Evolutionary conservation across 2,329 filamentous ascomycete species (phyloP).

Genomic region (Coleophoma crateriformis): DNA sequence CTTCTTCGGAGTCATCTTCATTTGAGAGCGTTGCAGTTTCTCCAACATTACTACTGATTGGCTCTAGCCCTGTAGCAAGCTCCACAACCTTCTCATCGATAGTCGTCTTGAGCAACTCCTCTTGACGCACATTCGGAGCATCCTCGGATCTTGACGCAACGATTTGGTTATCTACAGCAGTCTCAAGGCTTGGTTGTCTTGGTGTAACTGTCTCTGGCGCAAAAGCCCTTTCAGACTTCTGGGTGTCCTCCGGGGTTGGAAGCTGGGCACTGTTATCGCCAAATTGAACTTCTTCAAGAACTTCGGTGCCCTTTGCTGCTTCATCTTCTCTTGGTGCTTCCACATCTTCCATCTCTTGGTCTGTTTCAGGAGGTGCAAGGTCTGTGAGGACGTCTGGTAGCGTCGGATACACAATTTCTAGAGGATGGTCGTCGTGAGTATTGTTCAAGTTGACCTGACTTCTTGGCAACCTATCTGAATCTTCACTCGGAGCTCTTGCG

Average conservation of each 20-base stretch:
- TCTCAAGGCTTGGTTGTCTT: neutral
- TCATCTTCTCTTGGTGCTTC: too few species aligned
- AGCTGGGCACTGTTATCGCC: constrained; percentile 11
- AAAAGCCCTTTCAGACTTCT: constrained; percentile 5
- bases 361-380: neutral
- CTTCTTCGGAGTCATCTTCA: neutral
- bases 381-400: neutral
- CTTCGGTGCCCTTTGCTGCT: too few species aligned
- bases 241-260: constrained; percentile 21
- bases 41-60: neutral
- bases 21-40: neutral
- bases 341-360: too few species aligned
- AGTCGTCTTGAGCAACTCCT: neutral
- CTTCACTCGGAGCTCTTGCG: neutral
- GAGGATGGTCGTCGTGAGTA: neutral
- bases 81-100: too few species aligned
- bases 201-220: constrained; percentile 9
- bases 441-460: neutral
- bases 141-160: neutral
- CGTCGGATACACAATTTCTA: neutral
- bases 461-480: neutral
- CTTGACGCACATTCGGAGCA: too few species aligned
- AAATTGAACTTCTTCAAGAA: neutral
- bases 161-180: neutral
- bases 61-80: neutral